Evolutionary conservation across 306 rosid genomes (phyloP).

Genomic region (Morella rubra): DNA sequence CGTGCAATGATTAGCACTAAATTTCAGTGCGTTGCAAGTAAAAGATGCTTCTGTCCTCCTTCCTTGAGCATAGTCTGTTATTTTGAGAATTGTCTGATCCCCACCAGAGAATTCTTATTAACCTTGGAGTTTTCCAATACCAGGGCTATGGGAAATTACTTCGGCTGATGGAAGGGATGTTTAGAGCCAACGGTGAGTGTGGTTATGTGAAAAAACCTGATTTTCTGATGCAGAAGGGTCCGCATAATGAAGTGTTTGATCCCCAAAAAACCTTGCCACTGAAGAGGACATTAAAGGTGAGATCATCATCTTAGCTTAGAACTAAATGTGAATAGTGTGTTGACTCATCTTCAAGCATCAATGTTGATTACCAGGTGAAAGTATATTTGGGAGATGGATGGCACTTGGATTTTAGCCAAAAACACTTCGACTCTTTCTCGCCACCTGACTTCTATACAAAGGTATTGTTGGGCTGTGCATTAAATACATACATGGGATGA

Average conservation of each 20-base stretch:
- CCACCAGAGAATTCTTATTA: constrained; percentile 12
- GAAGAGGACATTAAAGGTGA: constrained; percentile 68
- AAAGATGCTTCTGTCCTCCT: background rate
- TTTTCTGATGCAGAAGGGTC: constrained; percentile 48
- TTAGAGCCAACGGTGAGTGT: constrained; percentile 84
- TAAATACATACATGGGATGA: too few relatives aligned
- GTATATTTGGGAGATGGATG: constrained; percentile 62
- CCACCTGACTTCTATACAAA: constrained; percentile 93
- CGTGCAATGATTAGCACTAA: background rate
- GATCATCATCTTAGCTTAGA: constrained; percentile 12
- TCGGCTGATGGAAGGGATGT: constrained; percentile 90
- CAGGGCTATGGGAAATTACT: constrained; percentile 81
- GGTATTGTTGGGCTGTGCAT: constrained; percentile 35
- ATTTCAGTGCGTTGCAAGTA: background rate
- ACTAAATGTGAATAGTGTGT: constrained; percentile 25
- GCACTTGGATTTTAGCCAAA: constrained; percentile 50
- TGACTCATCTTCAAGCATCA: constrained; percentile 27
- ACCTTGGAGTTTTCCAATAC: constrained; percentile 19
- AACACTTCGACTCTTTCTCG: constrained; percentile 61
- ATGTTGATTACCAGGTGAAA: constrained; percentile 54
- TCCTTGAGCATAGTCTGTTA: background rate
- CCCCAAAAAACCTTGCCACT: constrained; percentile 50
- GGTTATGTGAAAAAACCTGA: constrained; percentile 81
- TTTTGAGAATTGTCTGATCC: constrained; percentile 9
- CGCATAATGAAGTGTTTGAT: constrained; percentile 53